phyloP scores from a whole-genome alignment of 495 filamentous ascomycete genomes.

The Daldinia childiae region DNA sequence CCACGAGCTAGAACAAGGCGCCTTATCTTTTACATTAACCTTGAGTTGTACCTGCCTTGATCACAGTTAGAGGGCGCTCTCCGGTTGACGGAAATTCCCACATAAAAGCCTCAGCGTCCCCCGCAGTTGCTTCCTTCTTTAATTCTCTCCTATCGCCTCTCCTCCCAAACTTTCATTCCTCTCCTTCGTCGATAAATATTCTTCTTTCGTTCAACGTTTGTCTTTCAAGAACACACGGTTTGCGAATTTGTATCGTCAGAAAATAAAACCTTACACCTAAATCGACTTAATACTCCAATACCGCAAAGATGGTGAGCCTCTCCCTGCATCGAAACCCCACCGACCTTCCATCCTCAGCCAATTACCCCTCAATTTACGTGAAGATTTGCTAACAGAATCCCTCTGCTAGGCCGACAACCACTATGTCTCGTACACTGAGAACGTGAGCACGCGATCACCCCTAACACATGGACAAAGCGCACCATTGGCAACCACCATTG shows the following conservation, averaged over 20 bases:
- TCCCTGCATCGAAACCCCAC: slow-evolving; percentile 44
- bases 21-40: slow-evolving; percentile 9
- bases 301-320: slow-evolving; percentile 46
- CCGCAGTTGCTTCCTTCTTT: slow-evolving; percentile 27
- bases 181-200: slow-evolving; percentile 10
- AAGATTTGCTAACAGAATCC: slow-evolving; percentile 56
- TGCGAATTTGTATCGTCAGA: slow-evolving; percentile 14
- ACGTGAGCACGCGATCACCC: slow-evolving; percentile 50
- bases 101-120: slow-evolving; percentile 43
- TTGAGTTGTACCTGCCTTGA: slow-evolving; percentile 9
- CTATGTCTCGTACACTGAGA: slow-evolving; percentile 73
- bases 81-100: slow-evolving; percentile 34
- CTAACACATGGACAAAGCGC: slow-evolving; percentile 56
- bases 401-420: slow-evolving; percentile 61
- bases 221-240: slow-evolving; percentile 19
- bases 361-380: slow-evolving; percentile 46
- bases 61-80: slow-evolving; percentile 10
- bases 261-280: neutral
- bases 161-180: slow-evolving; percentile 2
- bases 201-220: slow-evolving; percentile 16
- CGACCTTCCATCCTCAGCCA: slow-evolving; percentile 41
- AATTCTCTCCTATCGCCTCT: slow-evolving; percentile 14
- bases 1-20: slow-evolving; percentile 11
- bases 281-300: slow-evolving; percentile 33
- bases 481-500: slow-evolving; percentile 25